Evolutionary conservation across 2,329 filamentous ascomycete species (phyloP).

Genomic region (Fusarium equiseti): DNA sequence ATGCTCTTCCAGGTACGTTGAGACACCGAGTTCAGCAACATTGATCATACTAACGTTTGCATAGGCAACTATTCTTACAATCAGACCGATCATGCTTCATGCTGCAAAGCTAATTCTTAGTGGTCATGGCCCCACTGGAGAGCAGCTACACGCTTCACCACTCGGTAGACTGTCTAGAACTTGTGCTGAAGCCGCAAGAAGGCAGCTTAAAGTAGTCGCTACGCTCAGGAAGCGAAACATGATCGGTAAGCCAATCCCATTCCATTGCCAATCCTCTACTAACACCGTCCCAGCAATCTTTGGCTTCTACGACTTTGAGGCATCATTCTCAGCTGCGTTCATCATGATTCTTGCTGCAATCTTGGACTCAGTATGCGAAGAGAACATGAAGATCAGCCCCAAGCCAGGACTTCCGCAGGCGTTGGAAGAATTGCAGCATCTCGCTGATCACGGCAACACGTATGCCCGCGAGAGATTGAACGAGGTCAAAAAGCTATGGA

Average conservation of each 20-base stretch:
- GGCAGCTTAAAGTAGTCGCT: conserved; percentile 47
- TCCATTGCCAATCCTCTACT: neutral
- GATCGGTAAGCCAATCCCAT: conserved; percentile 31
- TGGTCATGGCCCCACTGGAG: conserved; percentile 39
- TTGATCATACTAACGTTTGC: neutral
- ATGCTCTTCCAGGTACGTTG: conserved; percentile 50
- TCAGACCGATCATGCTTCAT: conserved; percentile 48
- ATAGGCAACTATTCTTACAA: conserved; percentile 49
- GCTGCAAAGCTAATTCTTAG: conserved; percentile 47
- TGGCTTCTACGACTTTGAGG: conserved; percentile 47
- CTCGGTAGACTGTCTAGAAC: conserved; percentile 47
- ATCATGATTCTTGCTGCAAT: conserved; percentile 47
- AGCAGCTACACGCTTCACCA: conserved; percentile 43
- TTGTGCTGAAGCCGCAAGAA: conserved; percentile 48
- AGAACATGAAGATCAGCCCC: conserved; percentile 42
- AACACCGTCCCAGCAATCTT: conserved; percentile 33
- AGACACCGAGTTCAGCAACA: rapidly evolving
- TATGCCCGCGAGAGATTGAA: conserved; percentile 45
- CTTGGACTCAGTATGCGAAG: conserved; percentile 45
- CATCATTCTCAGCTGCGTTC: conserved; percentile 46
- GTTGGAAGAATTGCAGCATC: conserved; percentile 47
- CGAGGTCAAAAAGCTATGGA: conserved; percentile 44
- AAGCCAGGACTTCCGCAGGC: conserved; percentile 45
- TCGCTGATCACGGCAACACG: conserved; percentile 45
- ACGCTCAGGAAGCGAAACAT: conserved; percentile 49